Percentiles rank a stretch among this genome's conserved stretches.
Conservation (phyloP, 2,329 filamentous ascomycete genomes). For the Claviceps fusiformis region DNA sequence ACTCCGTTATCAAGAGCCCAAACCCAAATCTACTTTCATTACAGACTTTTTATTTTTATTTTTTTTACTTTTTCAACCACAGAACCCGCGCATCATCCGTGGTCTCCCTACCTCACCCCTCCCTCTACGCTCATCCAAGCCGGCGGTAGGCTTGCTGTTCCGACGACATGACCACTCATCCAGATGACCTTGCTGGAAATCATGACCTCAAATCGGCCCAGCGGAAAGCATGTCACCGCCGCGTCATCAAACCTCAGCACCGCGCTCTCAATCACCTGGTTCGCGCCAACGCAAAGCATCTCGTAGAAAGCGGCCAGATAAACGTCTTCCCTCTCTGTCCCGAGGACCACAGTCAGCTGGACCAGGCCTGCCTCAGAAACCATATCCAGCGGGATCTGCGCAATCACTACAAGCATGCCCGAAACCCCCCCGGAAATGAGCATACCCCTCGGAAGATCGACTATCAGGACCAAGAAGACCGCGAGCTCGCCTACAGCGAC, state of each 20-base stretch:
- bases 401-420: slow-evolving; percentile 1
- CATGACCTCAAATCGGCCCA: not conserved
- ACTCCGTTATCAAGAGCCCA: too few relatives aligned
- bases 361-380: slow-evolving; percentile 8
- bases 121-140: not conserved
- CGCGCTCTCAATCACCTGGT: slow-evolving; percentile 13
- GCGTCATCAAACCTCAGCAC: slow-evolving; percentile 2
- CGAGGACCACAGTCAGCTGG: slow-evolving; percentile 8
- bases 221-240: not conserved
- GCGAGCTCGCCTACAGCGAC: slow-evolving; percentile 21
- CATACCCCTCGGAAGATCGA: slow-evolving; percentile 2
- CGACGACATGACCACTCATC: not conserved
- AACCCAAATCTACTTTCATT: not conserved
- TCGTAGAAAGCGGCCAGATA: slow-evolving; percentile 10
- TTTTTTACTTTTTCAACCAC: too few relatives aligned
- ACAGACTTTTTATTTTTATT: not conserved
- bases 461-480: slow-evolving; percentile 17
- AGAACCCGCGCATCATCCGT: too few relatives aligned
- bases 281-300: slow-evolving; percentile 19
- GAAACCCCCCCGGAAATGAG: not conserved
- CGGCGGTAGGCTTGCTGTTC: not conserved
- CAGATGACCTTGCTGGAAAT: not conserved
- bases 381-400: slow-evolving; percentile 7
- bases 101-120: not conserved
- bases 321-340: slow-evolving; percentile 3